Evolutionary conservation across 192 early-diverging fungal genomes (phyloP), one percentile per base, ranked within the genome.

Genomic region (Gonapodya sp.): DNA sequence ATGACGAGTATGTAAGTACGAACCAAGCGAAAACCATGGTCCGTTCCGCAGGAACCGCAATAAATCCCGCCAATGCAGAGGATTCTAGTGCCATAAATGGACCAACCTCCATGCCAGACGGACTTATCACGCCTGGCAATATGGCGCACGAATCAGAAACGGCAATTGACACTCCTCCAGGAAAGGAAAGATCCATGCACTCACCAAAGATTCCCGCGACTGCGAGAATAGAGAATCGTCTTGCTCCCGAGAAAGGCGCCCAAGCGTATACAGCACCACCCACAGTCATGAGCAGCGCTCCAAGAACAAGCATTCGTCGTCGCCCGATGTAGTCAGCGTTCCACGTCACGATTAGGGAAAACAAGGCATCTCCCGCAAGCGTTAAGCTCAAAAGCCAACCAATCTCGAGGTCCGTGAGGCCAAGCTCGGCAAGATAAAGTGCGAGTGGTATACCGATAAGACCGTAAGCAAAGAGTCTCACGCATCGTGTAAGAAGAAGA

Each of bases 61-160:
- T 77, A 1, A 35, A 33, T n/a, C 80, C 37, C 32, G 81, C 34
- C 1, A 84, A 31, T 35, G 82, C 46, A 0, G 83, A 84, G 36
- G 73, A 72, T 73, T 84, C 83, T 18, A 84, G 79, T 16, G 82
- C 82, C 35, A 46, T 18, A 33, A 82, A 82, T 24, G 83, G 83
- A 0, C 81, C 83, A 36, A 82, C 72, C 35, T 36, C 46, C 73
- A 30, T 36, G 35, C 35, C 30, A 14, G 35, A 81, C 24, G 72
- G 37, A 33, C 24, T 14, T 8, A 36, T n/a, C 8, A 82, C 36
- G 30, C 1, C 73, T 30, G 34, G 30, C 31, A n/a, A 24, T 36
- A 0, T 34, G 36, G n/a, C 34, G 80, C n/a, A 31, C 80, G n/a
- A n/a, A n/a, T n/a, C n/a, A n/a, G n/a, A n/a, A n/a, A n/a, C n/a